phyloP scores from a whole-genome alignment of 495 filamentous ascomycete species.

The Penicillium herquei region DNA sequence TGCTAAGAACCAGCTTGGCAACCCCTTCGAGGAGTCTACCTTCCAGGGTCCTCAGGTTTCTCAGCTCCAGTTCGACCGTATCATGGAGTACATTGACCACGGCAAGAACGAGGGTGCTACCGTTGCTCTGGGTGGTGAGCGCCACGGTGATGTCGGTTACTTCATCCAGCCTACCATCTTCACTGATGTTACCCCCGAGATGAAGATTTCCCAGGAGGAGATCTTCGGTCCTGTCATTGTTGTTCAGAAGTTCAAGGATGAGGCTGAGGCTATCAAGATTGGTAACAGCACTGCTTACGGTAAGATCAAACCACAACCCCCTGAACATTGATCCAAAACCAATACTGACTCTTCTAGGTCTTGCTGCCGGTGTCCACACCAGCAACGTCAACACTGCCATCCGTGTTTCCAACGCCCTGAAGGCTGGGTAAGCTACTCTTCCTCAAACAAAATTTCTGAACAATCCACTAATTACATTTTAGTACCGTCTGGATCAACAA shows the following conservation, averaged over 20 bases:
- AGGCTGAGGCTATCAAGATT: slow-evolving; percentile 77
- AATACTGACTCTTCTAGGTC: slow-evolving; percentile 44
- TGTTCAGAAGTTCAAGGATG: slow-evolving; percentile 89
- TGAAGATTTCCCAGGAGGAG: slow-evolving; percentile 99
- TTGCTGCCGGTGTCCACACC: slow-evolving; percentile 92
- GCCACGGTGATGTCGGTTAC: slow-evolving; percentile 87
- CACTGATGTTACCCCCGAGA: slow-evolving; percentile 79
- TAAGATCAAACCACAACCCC: slow-evolving; percentile 4
- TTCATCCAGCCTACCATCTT: slow-evolving; percentile 99
- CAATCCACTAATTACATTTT: slow-evolving; percentile 13
- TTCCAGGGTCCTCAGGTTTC: slow-evolving; percentile 99
- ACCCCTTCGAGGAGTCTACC: slow-evolving; percentile 82
- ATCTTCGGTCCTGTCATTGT: slow-evolving; percentile 96
- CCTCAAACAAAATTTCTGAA: neutral
- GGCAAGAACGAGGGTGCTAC: slow-evolving; percentile 88
- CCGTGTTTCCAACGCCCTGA: slow-evolving; percentile 75
- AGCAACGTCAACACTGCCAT: slow-evolving; percentile 90
- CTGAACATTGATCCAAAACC: neutral
- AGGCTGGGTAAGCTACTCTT: slow-evolving; percentile 57
- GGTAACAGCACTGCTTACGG: slow-evolving; percentile 81
- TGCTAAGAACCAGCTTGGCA: slow-evolving; percentile 78
- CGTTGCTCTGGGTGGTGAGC: slow-evolving; percentile 80
- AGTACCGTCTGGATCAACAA: slow-evolving; percentile 92
- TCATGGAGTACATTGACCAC: slow-evolving; percentile 95
- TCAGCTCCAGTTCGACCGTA: slow-evolving; percentile 91